phyloP scores from a whole-genome alignment of 495 filamentous ascomycete genomes.

The Recurvomyces mirabilis region DNA sequence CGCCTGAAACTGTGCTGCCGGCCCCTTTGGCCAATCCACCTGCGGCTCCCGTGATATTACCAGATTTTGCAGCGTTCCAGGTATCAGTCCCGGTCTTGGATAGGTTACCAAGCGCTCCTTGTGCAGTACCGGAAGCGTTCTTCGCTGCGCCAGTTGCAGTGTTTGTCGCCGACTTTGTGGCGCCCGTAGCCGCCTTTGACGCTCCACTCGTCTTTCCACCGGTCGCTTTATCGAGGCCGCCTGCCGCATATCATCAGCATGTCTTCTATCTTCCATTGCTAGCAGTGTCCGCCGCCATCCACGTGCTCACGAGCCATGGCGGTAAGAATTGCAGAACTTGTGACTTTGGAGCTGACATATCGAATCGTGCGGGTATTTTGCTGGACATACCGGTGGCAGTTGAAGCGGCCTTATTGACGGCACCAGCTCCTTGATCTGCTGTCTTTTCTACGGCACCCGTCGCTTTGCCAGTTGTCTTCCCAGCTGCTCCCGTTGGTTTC shows the following conservation, averaged over 20 bases:
- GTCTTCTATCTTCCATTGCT: neutral
- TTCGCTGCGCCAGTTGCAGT: slow-evolving; percentile 11
- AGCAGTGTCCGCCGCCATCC: slow-evolving; percentile 3
- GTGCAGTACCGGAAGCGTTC: slow-evolving; percentile 10
- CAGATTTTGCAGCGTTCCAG: slow-evolving; percentile 1
- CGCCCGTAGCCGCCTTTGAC: slow-evolving; percentile 16
- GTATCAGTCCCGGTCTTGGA: slow-evolving; percentile 20
- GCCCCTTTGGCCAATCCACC: slow-evolving; percentile 12
- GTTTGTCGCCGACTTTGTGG: slow-evolving; percentile 3
- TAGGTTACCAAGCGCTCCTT: slow-evolving; percentile 18
- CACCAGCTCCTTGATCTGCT: slow-evolving; percentile 6
- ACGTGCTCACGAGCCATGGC: slow-evolving; percentile 10
- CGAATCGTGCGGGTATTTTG: slow-evolving; percentile 6
- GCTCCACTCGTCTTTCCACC: slow-evolving; percentile 12
- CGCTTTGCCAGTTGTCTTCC: slow-evolving; percentile 11
- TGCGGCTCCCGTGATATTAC: slow-evolving; percentile 18
- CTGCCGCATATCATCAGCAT: slow-evolving; percentile 13
- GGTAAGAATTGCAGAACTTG: slow-evolving; percentile 13
- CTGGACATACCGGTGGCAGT: slow-evolving; percentile 11
- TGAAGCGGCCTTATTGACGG: slow-evolving; percentile 13
- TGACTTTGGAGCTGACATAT: slow-evolving; percentile 6
- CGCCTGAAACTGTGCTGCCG: slow-evolving; percentile 14
- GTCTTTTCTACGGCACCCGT: slow-evolving; percentile 18
- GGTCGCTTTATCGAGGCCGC: slow-evolving; percentile 17
- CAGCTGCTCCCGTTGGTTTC: slow-evolving; percentile 2